These are phyloP conservation scores for Dioszegia crocea DNA, from an alignment of 768 basidiomycete genomes.

Conservation along the genomic window DNA sequence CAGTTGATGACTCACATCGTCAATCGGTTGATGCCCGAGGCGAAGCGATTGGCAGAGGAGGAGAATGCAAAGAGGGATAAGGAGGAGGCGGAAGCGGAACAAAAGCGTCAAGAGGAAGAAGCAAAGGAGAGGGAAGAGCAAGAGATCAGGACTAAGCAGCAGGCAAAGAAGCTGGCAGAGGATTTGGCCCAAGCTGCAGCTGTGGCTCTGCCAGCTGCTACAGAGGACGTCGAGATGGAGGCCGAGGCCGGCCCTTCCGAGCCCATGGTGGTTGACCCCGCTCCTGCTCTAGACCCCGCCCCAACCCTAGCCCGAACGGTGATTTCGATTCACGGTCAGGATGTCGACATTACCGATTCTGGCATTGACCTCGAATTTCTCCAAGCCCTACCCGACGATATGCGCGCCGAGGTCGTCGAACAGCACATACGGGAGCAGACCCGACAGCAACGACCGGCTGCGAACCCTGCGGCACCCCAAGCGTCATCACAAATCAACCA, in stretches of 20 bases:
- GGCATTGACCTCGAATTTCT: slow-evolving; percentile 98
- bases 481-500: slow-evolving; percentile 77
- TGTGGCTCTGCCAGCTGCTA: slow-evolving; percentile 16
- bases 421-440: slow-evolving; percentile 85
- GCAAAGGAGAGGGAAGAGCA: background rate
- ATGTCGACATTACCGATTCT: slow-evolving; percentile 96
- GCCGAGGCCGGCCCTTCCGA: slow-evolving; percentile 24
- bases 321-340: slow-evolving; percentile 83
- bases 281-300: slow-evolving; percentile 51
- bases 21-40: slow-evolving; percentile 72
- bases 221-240: slow-evolving; percentile 13
- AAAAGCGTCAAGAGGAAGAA: slow-evolving; percentile 10
- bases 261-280: slow-evolving; percentile 22
- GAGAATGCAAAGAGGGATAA: slow-evolving; percentile 36
- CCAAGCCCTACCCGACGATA: slow-evolving; percentile 95
- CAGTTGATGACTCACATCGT: slow-evolving; percentile 69
- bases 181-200: slow-evolving; percentile 12
- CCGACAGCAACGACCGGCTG: slow-evolving; percentile 1
- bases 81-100: slow-evolving; percentile 52
- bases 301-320: slow-evolving; percentile 59
- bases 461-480: slow-evolving; percentile 60
- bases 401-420: slow-evolving; percentile 95
- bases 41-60: slow-evolving; percentile 54
- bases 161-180: background rate
- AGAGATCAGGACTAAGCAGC: slow-evolving; percentile 14